Evolutionary conservation across 2,329 filamentous ascomycete genomes (phyloP).

Genomic region (Mollisiaceae sp.): DNA sequence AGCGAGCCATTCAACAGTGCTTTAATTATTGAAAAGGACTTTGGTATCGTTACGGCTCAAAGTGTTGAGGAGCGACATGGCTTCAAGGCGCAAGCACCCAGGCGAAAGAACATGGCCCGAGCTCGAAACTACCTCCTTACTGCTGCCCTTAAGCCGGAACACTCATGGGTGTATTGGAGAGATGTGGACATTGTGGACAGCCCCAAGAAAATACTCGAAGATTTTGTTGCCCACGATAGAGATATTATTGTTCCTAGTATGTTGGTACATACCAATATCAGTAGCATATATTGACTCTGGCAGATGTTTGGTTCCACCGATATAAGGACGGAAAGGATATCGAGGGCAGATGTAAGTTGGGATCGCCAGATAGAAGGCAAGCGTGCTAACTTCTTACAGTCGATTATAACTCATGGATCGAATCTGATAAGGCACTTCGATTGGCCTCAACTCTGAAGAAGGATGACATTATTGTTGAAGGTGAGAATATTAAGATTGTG

Average conservation of each 20-base stretch:
- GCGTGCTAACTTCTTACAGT: slow-evolving; percentile 57
- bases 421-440: slow-evolving; percentile 82
- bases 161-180: slow-evolving; percentile 99
- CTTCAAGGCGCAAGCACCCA: slow-evolving; percentile 85
- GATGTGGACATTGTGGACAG: slow-evolving; percentile 97
- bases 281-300: slow-evolving; percentile 37
- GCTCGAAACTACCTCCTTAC: slow-evolving; percentile 92
- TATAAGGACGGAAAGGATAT: slow-evolving; percentile 80
- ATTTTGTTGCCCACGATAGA: slow-evolving; percentile 91
- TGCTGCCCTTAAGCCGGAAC: slow-evolving; percentile 85
- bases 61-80: slow-evolving; percentile 82
- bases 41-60: slow-evolving; percentile 67
- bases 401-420: slow-evolving; percentile 99
- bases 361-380: slow-evolving; percentile 32
- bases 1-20: slow-evolving; percentile 85
- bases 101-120: slow-evolving; percentile 86
- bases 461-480: slow-evolving; percentile 87
- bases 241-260: slow-evolving; percentile 95
- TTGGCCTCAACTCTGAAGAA: slow-evolving; percentile 76
- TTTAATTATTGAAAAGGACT: slow-evolving; percentile 89
- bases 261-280: slow-evolving; percentile 45
- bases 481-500: slow-evolving; percentile 47
- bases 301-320: slow-evolving; percentile 97
- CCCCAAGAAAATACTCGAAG: slow-evolving; percentile 85
- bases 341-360: slow-evolving; percentile 83